Percentiles rank a stretch among this genome's conserved stretches.
phyloP scores from a whole-genome alignment of 2,329 filamentous ascomycete species.

The Alternaria solani region DNA sequence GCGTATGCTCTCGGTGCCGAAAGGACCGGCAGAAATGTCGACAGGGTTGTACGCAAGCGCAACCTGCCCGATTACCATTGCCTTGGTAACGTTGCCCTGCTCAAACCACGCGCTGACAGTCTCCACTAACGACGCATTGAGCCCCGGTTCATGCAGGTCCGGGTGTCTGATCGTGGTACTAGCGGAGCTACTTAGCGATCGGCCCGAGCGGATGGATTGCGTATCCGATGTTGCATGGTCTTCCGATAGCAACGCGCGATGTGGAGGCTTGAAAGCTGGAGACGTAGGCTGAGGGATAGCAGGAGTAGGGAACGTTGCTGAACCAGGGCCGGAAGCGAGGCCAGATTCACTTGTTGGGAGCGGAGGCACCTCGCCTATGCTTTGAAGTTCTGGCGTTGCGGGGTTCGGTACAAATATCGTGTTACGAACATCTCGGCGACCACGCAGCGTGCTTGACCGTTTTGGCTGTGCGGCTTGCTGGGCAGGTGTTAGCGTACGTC shows the following conservation, averaged over 20 bases:
- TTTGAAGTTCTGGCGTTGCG: constrained; percentile 48
- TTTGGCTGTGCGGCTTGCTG: constrained; percentile 65
- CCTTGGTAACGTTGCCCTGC: constrained; percentile 72
- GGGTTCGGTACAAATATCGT: constrained; percentile 78
- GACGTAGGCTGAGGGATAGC: constrained; percentile 43
- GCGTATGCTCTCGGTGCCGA: constrained; percentile 71
- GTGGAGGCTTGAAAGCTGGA: constrained; percentile 47
- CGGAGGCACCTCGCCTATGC: constrained; percentile 47
- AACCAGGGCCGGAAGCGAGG: constrained; percentile 17
- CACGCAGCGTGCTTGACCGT: constrained; percentile 76
- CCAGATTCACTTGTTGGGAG: constrained; percentile 35
- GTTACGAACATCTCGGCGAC: constrained; percentile 89
- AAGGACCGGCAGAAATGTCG: constrained; percentile 52
- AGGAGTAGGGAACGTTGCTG: constrained; percentile 31
- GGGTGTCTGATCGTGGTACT: constrained; percentile 75
- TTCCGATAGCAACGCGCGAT: constrained; percentile 48
- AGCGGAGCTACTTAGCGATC: constrained; percentile 74
- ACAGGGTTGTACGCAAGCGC: constrained; percentile 81
- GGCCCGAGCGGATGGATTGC: constrained; percentile 88
- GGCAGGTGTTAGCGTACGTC: constrained; percentile 26
- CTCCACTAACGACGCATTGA: constrained; percentile 91
- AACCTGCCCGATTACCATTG: constrained; percentile 84
- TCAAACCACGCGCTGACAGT: constrained; percentile 88
- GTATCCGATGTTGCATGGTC: constrained; percentile 79
- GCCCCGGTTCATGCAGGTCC: constrained; percentile 78